phyloP scores from a whole-genome alignment of 495 filamentous ascomycete species.

The Podospora comata region DNA sequence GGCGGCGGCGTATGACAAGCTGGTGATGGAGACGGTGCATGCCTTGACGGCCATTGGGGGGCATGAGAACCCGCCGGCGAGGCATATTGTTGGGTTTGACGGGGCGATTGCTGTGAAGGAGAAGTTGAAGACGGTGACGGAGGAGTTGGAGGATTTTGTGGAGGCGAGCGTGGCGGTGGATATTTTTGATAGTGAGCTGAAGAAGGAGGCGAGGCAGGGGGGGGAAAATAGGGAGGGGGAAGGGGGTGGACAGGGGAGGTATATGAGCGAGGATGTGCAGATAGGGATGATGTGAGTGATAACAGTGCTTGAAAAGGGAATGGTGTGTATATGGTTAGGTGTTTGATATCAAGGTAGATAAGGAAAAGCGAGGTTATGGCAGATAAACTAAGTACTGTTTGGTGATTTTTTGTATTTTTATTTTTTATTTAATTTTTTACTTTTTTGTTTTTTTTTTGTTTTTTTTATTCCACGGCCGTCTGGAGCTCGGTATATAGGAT shows the following conservation, averaged over 20 bases:
- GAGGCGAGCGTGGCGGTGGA: slow-evolving; percentile 83
- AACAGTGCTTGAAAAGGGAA: neutral
- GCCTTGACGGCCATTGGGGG: slow-evolving; percentile 88
- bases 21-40: slow-evolving; percentile 86
- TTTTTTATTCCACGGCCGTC: too few species aligned
- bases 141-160: slow-evolving; percentile 94
- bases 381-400: too few species aligned
- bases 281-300: neutral
- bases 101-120: slow-evolving; percentile 87
- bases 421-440: too few species aligned
- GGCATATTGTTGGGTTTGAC: slow-evolving; percentile 92
- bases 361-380: neutral
- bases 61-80: slow-evolving; percentile 90
- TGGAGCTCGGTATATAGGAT: too few species aligned
- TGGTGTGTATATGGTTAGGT: too few species aligned
- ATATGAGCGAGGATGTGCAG: neutral
- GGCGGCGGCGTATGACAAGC: slow-evolving; percentile 57
- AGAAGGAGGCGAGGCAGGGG: slow-evolving; percentile 44
- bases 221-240: slow-evolving; percentile 18
- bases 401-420: too few species aligned
- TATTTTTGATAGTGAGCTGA: slow-evolving; percentile 57
- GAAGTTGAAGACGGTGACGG: slow-evolving; percentile 92
- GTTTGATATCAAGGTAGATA: neutral
- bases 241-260: neutral
- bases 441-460: too few species aligned